Percentiles rank a stretch among this genome's conserved stretches.
Conservation (phyloP, 2,329 filamentous ascomycete genomes). For the Epicoccum nigrum region DNA sequence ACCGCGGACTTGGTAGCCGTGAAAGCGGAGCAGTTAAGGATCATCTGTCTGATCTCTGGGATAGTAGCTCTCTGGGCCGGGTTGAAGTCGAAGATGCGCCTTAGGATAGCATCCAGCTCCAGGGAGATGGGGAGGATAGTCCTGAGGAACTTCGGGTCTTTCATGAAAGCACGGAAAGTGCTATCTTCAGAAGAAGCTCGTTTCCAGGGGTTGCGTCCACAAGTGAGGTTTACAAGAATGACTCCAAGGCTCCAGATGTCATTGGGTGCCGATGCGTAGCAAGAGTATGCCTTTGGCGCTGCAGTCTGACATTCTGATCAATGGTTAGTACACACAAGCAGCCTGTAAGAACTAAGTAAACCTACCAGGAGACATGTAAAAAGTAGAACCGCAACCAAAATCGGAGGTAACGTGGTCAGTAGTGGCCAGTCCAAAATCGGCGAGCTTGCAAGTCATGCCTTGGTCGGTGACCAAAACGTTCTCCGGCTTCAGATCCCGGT, state of each 20-base stretch:
- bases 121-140: conserved; percentile 90
- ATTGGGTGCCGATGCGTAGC: conserved; percentile 91
- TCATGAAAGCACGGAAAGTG: conserved; percentile 89
- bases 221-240: conserved; percentile 95
- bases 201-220: conserved; percentile 98
- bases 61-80: conserved; percentile 83
- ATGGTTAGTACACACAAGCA: conserved; percentile 31
- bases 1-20: conserved; percentile 59
- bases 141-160: conserved; percentile 85
- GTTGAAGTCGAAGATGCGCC: conserved; percentile 84
- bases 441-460: conserved; percentile 90
- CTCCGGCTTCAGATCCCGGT: conserved; percentile 96
- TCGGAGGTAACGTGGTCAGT: conserved; percentile 83
- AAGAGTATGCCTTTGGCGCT: conserved; percentile 70
- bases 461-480: conserved; percentile 92
- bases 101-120: conserved; percentile 86
- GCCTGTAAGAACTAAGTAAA: conserved; percentile 24
- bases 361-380: conserved; percentile 99
- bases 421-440: conserved; percentile 95
- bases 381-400: conserved; percentile 96
- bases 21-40: conserved; percentile 77
- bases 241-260: conserved; percentile 99
- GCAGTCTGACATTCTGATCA: conserved; percentile 84
- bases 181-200: conserved; percentile 91
- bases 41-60: conserved; percentile 76